These are phyloP conservation scores for Trichoderma sp. DNA, from an alignment of 2,329 filamentous ascomycete species.

Conservation along the genomic window DNA sequence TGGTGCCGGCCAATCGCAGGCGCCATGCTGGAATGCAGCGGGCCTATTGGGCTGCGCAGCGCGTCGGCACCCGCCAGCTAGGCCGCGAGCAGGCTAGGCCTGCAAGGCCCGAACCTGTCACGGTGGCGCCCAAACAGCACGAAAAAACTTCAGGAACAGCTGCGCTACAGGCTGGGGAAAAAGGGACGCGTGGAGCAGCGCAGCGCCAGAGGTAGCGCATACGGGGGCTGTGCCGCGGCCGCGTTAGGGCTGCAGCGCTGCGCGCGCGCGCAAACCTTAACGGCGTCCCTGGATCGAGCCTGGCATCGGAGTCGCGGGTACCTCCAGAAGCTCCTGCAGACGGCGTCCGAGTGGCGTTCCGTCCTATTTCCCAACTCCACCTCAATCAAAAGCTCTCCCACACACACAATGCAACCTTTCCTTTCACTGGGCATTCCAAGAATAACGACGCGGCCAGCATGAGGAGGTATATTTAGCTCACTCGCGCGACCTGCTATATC, in stretches of 20 bases:
- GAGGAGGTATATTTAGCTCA: background rate
- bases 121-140: conserved; percentile 9
- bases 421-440: conserved; percentile 20
- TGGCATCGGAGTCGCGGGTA: conserved; percentile 14
- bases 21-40: conserved; percentile 23
- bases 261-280: background rate
- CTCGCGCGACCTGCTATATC: background rate
- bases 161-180: conserved; percentile 13
- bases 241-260: background rate
- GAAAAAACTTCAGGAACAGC: conserved; percentile 26
- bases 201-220: conserved; percentile 16
- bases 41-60: conserved; percentile 23
- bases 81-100: conserved; percentile 15
- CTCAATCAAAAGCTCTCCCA: conserved; percentile 26
- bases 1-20: conserved; percentile 22
- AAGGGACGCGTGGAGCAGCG: conserved; percentile 18
- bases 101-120: conserved; percentile 18
- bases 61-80: conserved; percentile 20
- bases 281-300: conserved; percentile 22
- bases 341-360: conserved; percentile 24
- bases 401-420: conserved; percentile 26
- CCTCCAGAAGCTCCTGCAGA: conserved; percentile 19
- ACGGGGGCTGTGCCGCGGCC: conserved; percentile 17
- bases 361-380: conserved; percentile 26
- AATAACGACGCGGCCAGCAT: conserved; percentile 6